phyloP scores from a whole-genome alignment of 331 rosid genomes.

The Quercus phellos region DNA sequence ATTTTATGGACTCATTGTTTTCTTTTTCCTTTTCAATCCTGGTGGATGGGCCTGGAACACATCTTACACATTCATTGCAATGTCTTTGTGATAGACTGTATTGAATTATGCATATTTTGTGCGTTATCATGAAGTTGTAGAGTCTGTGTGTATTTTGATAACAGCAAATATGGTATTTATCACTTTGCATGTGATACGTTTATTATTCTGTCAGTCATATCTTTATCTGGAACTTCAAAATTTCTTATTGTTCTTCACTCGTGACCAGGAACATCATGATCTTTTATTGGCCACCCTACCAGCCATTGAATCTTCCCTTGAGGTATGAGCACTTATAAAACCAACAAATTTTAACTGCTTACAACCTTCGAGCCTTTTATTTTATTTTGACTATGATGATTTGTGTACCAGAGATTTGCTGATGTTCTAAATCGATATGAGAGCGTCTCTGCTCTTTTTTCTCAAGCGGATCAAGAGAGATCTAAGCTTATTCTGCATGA shows the following conservation, averaged over 20 bases:
- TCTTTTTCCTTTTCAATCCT: constrained; percentile 4
- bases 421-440: constrained; percentile 72
- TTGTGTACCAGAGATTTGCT: constrained; percentile 68
- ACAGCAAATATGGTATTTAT: constrained; percentile 13
- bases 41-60: constrained; percentile 5
- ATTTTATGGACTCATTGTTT: neutral
- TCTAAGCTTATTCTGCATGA: constrained; percentile 66
- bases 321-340: constrained; percentile 43
- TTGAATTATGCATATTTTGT: neutral
- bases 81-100: constrained; percentile 8
- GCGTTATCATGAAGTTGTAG: constrained; percentile 20
- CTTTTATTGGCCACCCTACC: constrained; percentile 78
- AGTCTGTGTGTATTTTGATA: neutral
- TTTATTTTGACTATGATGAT: constrained; percentile 28
- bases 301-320: constrained; percentile 83
- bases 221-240: neutral
- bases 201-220: constrained; percentile 6
- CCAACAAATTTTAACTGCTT: neutral
- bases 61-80: neutral
- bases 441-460: constrained; percentile 55
- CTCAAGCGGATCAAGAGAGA: constrained; percentile 85
- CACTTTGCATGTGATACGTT: constrained; percentile 3
- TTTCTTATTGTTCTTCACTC: constrained; percentile 1
- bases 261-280: constrained; percentile 91
- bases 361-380: constrained; percentile 4